phyloP scores from a whole-genome alignment of 129 eudicot genomes.

The Chrysanthemum makinoi region DNA sequence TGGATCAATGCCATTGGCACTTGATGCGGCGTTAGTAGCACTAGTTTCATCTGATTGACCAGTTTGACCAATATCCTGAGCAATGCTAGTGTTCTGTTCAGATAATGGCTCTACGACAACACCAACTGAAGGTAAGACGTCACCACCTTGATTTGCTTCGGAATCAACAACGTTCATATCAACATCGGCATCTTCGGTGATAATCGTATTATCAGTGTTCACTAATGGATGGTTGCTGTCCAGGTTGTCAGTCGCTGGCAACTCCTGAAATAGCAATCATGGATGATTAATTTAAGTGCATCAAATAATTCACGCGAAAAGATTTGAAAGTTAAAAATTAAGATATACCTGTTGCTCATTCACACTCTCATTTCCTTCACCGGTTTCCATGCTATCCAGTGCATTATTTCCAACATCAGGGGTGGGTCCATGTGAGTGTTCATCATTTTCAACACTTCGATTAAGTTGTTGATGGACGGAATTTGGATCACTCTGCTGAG shows the following conservation, averaged over 20 bases:
- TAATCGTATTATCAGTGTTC: constrained; percentile 31
- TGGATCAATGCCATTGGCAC: constrained; percentile 81
- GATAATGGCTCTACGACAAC: constrained; percentile 49
- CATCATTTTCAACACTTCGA: constrained; percentile 36
- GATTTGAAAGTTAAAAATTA: not conserved
- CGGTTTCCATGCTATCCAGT: constrained; percentile 58
- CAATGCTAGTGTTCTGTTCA: constrained; percentile 36
- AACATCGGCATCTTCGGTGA: constrained; percentile 51
- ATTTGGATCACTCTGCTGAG: constrained; percentile 37
- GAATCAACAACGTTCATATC: constrained; percentile 46
- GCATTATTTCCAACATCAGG: constrained; percentile 18
- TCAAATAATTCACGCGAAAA: not conserved
- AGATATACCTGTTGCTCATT: constrained; percentile 36
- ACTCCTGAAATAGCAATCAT: constrained; percentile 34
- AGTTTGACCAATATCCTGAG: constrained; percentile 42
- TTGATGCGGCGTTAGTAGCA: constrained; percentile 46
- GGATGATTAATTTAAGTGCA: constrained; percentile 1
- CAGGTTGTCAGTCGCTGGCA: constrained; percentile 41
- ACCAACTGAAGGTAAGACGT: constrained; percentile 37
- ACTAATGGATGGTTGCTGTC: constrained; percentile 31
- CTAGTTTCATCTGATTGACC: constrained; percentile 50
- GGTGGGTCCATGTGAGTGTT: constrained; percentile 37
- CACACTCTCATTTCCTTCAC: constrained; percentile 44
- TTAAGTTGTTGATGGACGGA: constrained; percentile 37
- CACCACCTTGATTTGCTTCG: constrained; percentile 37